phyloP scores from a whole-genome alignment of 306 rosid genomes.

The Ormosia emarginata region DNA sequence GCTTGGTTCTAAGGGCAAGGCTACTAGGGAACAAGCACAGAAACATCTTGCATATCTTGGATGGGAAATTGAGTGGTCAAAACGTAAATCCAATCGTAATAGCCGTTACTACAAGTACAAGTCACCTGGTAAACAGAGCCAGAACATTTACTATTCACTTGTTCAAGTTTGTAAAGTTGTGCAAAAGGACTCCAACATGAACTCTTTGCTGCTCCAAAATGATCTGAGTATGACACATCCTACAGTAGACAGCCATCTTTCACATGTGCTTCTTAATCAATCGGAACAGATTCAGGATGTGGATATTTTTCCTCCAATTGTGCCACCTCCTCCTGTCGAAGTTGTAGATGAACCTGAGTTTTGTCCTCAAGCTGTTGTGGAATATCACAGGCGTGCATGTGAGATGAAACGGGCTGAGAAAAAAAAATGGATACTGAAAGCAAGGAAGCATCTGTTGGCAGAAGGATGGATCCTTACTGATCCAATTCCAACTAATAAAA shows the following conservation, averaged over 20 bases:
- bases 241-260: background rate
- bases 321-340: conserved; percentile 5
- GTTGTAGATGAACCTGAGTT: conserved; percentile 20
- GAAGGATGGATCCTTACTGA: conserved; percentile 43
- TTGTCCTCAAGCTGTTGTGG: conserved; percentile 47
- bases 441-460: conserved; percentile 44
- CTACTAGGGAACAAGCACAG: background rate
- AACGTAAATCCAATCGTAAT: rapidly evolving
- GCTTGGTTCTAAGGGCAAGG: background rate
- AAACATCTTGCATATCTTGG: conserved; percentile 66
- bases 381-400: conserved; percentile 24
- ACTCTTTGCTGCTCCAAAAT: conserved; percentile 24
- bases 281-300: conserved; percentile 22
- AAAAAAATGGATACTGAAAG: conserved; percentile 24
- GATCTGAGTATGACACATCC: conserved; percentile 8
- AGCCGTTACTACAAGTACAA: conserved; percentile 20
- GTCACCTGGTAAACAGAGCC: conserved; percentile 28
- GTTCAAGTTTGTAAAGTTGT: conserved; percentile 39
- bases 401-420: background rate
- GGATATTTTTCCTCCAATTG: conserved; percentile 13
- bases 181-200: background rate
- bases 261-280: conserved; percentile 14
- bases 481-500: conserved; percentile 28
- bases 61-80: conserved; percentile 50
- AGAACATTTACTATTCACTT: conserved; percentile 42